Evolutionary conservation across 2,329 filamentous ascomycete species (phyloP).

Genomic region (Verticillium longisporum): DNA sequence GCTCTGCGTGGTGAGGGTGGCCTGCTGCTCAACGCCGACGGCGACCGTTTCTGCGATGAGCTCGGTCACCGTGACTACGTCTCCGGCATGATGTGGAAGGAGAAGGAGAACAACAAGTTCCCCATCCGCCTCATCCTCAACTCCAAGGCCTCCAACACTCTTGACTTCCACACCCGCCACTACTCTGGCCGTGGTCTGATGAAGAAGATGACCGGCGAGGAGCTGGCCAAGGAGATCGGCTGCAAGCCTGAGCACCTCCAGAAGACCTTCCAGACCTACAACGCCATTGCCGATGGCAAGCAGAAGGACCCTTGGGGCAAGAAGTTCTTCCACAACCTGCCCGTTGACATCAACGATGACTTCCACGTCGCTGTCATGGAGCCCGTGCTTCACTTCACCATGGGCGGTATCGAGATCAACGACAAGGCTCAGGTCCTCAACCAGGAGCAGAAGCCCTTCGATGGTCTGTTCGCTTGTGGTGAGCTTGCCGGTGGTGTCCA

Average conservation of each 20-base stretch:
- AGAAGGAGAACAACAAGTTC: slow-evolving; percentile 96
- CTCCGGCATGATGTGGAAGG: slow-evolving; percentile 98
- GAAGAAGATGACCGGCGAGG: slow-evolving; percentile 96
- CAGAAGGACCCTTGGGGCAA: slow-evolving; percentile 96
- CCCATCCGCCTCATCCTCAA: slow-evolving; percentile 94
- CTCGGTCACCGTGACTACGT: slow-evolving; percentile 98
- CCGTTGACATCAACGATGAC: slow-evolving; percentile 81
- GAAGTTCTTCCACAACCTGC: slow-evolving; percentile 98
- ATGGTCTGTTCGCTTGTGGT: slow-evolving; percentile 93
- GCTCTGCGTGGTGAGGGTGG: slow-evolving; percentile 97
- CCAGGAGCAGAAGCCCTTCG: slow-evolving; percentile 83
- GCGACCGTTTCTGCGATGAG: slow-evolving; percentile 96
- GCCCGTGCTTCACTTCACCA: slow-evolving; percentile 98
- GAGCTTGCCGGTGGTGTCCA: slow-evolving; percentile 97
- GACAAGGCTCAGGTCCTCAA: slow-evolving; percentile 95
- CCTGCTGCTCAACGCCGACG: slow-evolving; percentile 88
- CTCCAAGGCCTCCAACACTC: slow-evolving; percentile 95
- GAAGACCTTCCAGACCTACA: slow-evolving; percentile 90
- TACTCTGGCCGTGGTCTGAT: slow-evolving; percentile 98
- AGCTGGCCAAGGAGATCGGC: slow-evolving; percentile 96
- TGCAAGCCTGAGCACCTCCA: slow-evolving; percentile 82
- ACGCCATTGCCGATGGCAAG: slow-evolving; percentile 91
- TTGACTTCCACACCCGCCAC: slow-evolving; percentile 99
- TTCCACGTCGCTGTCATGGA: slow-evolving; percentile 98
- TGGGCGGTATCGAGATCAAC: slow-evolving; percentile 99